Evolutionary conservation across 345 rosid genomes (phyloP).

Genomic region (Garcia nutans): DNA sequence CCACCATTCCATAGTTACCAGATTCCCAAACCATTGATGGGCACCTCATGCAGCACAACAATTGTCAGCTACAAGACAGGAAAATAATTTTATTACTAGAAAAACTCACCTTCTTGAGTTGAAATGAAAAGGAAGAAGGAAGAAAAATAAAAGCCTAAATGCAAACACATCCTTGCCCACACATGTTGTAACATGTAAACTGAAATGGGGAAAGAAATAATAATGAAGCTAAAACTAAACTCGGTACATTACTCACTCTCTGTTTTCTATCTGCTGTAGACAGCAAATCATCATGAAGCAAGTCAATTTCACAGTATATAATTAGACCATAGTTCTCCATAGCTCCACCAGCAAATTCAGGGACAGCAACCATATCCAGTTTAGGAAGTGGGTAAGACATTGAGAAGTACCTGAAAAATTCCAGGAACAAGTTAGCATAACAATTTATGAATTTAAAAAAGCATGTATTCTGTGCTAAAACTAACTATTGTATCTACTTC

Average conservation of each 20-base stretch:
- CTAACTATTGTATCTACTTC: too few species aligned
- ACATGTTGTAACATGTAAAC: neutral
- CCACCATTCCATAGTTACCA: slow-evolving; percentile 54
- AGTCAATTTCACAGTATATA: slow-evolving; percentile 36
- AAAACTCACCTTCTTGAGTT: neutral
- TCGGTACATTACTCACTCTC: slow-evolving; percentile 15
- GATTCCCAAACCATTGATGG: slow-evolving; percentile 56
- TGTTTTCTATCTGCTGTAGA: slow-evolving; percentile 42
- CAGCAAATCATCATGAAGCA: slow-evolving; percentile 25
- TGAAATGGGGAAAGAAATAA: neutral
- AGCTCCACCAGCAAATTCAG: slow-evolving; percentile 43
- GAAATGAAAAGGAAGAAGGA: neutral
- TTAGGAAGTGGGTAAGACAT: slow-evolving; percentile 46
- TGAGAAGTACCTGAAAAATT: slow-evolving; percentile 37
- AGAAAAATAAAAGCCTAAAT: neutral
- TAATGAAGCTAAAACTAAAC: neutral
- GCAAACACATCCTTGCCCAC: neutral
- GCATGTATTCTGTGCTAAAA: neutral
- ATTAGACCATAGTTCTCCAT: slow-evolving; percentile 50
- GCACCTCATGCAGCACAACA: slow-evolving; percentile 48
- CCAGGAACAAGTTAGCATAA: neutral
- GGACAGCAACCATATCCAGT: slow-evolving; percentile 45
- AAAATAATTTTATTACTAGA: neutral
- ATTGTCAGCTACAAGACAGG: slow-evolving; percentile 29
- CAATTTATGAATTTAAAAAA: neutral